Base-by-base conservation (phyloP, 2,329 filamentous ascomycete species). In the Chaetomiaceae sp. region DNA sequence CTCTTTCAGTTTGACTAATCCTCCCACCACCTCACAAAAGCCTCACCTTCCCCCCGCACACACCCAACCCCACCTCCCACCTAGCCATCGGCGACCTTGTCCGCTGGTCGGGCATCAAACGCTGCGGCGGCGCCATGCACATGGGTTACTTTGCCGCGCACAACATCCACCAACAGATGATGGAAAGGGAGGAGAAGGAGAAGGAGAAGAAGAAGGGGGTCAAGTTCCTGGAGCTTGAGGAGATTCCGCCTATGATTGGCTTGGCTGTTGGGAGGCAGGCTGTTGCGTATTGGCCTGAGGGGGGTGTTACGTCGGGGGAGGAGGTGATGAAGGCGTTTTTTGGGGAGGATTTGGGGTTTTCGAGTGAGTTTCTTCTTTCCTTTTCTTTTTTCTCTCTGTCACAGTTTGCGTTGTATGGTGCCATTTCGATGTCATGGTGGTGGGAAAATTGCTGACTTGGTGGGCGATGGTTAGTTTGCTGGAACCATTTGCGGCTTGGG, bases 71-170 rank as follows among this genome's bases (percentile, higher is more conserved):
- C 12, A 68, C 71, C 0, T 67, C 68, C 23, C 87, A 91, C 65
- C 86, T 85, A 60, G 86, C 82, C 12, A 74, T 81, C 20, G 87
- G 87, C 14, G 87, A 92, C 63, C 71, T 87, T 14, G 78, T 77
- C 27, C 70, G 73, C 42, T 91, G 87, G 87, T 78, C 83, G 0
- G 87, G 86, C 38, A 89, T 92, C 70, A 91, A 89, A 72, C 83
- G 87, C 39, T 88, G 84, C 60, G 87, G 87, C 20, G 79, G 75
- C 14, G 87, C 87, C 30, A 87, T 91, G 77, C 79, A 86, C 62
- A 82, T 84, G 73, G 87, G 86, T 33, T 79, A 83, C 61, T 74
- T 77, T 54, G 78, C 79, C 3, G 86, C 81, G 6, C 68, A 76
- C 47, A 91, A 91, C 63, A 77, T 86, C 48, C 78, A 87, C 68